Percentiles rank a stretch among this genome's conserved stretches.
These are phyloP conservation scores for Hyaloscypha hepaticicola DNA, from an alignment of 495 filamentous ascomycete genomes.

Conservation along the genomic window DNA sequence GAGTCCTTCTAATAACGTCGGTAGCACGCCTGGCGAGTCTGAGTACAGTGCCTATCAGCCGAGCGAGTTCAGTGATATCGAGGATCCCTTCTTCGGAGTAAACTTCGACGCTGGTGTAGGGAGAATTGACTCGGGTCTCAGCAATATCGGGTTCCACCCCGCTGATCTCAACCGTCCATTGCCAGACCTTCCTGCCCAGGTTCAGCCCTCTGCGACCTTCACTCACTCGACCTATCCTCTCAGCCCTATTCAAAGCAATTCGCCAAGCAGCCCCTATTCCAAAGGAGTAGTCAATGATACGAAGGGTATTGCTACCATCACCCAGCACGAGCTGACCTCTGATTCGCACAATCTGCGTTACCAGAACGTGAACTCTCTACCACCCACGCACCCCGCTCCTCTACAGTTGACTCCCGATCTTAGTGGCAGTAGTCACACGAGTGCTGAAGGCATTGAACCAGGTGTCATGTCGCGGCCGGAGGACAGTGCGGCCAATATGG, in stretches of 20 bases:
- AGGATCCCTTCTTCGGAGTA: conserved; percentile 32
- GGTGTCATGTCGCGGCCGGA: conserved; percentile 38
- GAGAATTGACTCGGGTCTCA: conserved; percentile 18
- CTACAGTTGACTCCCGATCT: conserved; percentile 48
- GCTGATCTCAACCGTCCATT: conserved; percentile 15
- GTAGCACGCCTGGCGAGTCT: conserved; percentile 30
- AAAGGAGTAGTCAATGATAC: conserved; percentile 11
- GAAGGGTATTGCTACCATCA: conserved; percentile 17
- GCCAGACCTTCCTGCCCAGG: conserved; percentile 11
- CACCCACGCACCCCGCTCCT: conserved; percentile 8
- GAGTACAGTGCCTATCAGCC: conserved; percentile 28
- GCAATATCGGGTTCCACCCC: conserved; percentile 1
- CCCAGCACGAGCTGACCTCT: conserved; percentile 21
- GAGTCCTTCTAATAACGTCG: conserved; percentile 28
- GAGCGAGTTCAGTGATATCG: conserved; percentile 31
- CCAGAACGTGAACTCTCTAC: conserved; percentile 4
- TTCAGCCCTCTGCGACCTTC: conserved; percentile 15
- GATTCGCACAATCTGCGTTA: conserved; percentile 20
- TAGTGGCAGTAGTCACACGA: conserved; percentile 46
- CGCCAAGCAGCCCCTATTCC: conserved; percentile 25
- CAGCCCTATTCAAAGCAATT: conserved; percentile 28
- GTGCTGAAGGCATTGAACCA: conserved; percentile 45
- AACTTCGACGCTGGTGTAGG: conserved; percentile 30
- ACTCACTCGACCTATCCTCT: conserved; percentile 26
- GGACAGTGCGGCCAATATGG: conserved; percentile 48